Conservation (phyloP, 495 filamentous ascomycete species). For the Penicillium flavigenum region DNA sequence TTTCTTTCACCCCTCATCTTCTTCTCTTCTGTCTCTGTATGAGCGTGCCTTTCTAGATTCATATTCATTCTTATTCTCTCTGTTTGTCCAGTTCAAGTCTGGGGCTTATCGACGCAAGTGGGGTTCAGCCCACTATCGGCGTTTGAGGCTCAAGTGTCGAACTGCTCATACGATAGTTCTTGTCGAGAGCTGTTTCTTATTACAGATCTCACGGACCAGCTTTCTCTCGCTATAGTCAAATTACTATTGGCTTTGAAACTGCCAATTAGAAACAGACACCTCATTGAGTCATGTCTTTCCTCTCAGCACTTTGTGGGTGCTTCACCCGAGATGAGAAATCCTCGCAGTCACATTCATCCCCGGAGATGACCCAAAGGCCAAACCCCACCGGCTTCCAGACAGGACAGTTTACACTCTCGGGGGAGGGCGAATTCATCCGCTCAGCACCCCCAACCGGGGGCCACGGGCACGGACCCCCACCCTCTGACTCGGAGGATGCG, state of each 20-base stretch:
- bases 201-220: neutral
- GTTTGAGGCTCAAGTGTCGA: slow-evolving; percentile 11
- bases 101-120: slow-evolving; percentile 12
- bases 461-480: slow-evolving; percentile 20
- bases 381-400: slow-evolving; percentile 53
- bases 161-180: slow-evolving; percentile 4
- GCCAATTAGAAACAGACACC: neutral
- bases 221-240: neutral
- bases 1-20: slow-evolving; percentile 10
- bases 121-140: slow-evolving; percentile 4
- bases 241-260: neutral
- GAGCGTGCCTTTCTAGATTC: neutral
- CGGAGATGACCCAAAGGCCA: slow-evolving; percentile 13
- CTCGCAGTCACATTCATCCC: slow-evolving; percentile 9
- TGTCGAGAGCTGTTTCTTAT: neutral
- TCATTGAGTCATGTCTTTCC: slow-evolving; percentile 29
- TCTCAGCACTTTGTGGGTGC: slow-evolving; percentile 34
- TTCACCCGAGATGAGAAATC: slow-evolving; percentile 20
- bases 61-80: neutral
- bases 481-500: slow-evolving; percentile 25
- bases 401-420: slow-evolving; percentile 24
- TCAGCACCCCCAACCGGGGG: slow-evolving; percentile 11
- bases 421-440: slow-evolving; percentile 26
- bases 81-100: slow-evolving; percentile 2
- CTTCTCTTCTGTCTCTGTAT: neutral